Percentiles rank a stretch among this genome's conserved stretches.
These are phyloP conservation scores for Pichia cephalocereana DNA, from an alignment of 805 yeast species.

Conservation along the genomic window DNA sequence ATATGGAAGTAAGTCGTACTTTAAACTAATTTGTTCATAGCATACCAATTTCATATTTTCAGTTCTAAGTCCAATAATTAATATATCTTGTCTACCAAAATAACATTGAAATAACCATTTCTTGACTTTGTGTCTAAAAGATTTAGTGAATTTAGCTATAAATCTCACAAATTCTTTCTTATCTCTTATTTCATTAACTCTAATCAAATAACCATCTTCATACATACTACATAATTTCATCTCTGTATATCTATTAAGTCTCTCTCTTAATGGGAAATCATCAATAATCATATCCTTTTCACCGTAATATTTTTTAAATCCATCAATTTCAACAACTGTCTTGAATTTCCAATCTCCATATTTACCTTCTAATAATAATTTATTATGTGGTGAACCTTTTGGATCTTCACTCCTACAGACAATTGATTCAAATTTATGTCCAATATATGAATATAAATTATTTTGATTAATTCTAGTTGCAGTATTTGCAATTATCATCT, in stretches of 20 bases:
- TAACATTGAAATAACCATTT: conserved; percentile 11
- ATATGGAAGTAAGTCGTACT: conserved; percentile 8
- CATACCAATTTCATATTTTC: neutral
- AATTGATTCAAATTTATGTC: conserved; percentile 11
- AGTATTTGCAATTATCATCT: conserved; percentile 8
- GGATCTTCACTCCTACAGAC: conserved; percentile 2
- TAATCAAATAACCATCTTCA: neutral
- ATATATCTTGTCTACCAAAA: conserved; percentile 9
- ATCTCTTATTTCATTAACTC: neutral
- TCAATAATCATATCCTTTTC: neutral
- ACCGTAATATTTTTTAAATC: neutral
- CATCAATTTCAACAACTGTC: conserved; percentile 12
- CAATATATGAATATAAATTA: conserved; percentile 8
- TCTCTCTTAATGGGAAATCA: neutral
- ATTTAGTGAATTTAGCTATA: neutral
- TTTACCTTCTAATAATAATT: conserved; percentile 4
- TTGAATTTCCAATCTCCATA: conserved; percentile 8
- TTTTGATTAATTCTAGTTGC: conserved; percentile 5
- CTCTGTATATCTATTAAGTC: neutral
- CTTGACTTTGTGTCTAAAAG: neutral
- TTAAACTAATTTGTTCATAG: conserved; percentile 1
- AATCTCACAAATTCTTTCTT: conserved; percentile 1
- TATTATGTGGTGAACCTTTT: conserved; percentile 9
- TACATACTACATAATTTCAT: conserved; percentile 4
- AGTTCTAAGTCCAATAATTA: conserved; percentile 11